Percentiles rank a stretch among this genome's conserved stretches.
Evolutionary conservation across 306 rosid species (phyloP).

Genomic region (Aeschynomene evenia): DNA sequence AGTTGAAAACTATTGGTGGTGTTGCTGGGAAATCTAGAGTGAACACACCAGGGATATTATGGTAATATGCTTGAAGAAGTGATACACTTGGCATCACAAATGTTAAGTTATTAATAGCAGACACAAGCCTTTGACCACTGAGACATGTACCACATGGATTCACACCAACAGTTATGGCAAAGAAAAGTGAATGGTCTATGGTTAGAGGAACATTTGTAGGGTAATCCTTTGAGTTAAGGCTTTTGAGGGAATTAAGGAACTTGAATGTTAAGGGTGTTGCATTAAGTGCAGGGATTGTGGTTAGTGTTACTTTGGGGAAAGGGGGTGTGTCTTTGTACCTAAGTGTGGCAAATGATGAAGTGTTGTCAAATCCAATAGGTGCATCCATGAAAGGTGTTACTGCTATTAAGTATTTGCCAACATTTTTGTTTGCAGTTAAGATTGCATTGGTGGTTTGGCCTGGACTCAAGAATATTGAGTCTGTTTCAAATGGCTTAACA

Average conservation of each 20-base stretch:
- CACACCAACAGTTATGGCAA: conserved; percentile 52
- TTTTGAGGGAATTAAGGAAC: conserved; percentile 54
- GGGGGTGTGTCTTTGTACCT: conserved; percentile 51
- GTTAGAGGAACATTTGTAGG: conserved; percentile 57
- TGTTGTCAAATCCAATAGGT: conserved; percentile 60
- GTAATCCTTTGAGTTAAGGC: conserved; percentile 63
- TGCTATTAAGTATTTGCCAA: conserved; percentile 64
- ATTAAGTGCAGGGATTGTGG: conserved; percentile 58
- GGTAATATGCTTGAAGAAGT: conserved; percentile 78
- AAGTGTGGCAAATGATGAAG: conserved; percentile 49
- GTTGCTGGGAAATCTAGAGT: conserved; percentile 64
- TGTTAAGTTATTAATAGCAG: conserved; percentile 54
- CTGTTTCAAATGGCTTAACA: conserved; percentile 64
- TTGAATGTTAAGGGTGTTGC: conserved; percentile 47
- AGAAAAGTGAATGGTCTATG: conserved; percentile 55
- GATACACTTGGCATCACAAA: conserved; percentile 55
- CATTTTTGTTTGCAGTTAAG: conserved; percentile 37
- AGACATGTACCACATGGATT: conserved; percentile 54
- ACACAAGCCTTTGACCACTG: conserved; percentile 43
- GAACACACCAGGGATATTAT: conserved; percentile 50
- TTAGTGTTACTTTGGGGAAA: conserved; percentile 32
- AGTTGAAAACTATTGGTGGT: conserved; percentile 54
- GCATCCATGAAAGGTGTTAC: conserved; percentile 79
- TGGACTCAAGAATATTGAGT: conserved; percentile 60
- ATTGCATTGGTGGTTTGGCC: conserved; percentile 82